These are phyloP conservation scores for Paramyrothecium roridum DNA, from an alignment of 2,329 filamentous ascomycete genomes.

Conservation along the genomic window DNA sequence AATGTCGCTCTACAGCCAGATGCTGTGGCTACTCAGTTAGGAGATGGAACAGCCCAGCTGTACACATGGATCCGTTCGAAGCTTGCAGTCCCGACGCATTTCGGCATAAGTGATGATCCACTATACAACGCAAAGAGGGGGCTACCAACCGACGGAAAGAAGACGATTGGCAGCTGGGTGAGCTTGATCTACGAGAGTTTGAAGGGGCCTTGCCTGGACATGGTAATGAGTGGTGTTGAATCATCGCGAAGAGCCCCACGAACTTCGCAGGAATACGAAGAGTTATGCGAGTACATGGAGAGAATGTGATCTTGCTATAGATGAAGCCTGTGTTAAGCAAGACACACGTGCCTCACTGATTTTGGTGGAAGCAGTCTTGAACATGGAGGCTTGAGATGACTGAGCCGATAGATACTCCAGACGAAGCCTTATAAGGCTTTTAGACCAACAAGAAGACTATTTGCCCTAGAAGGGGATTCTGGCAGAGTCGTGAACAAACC, in stretches of 20 bases:
- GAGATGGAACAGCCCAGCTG: constrained; percentile 23
- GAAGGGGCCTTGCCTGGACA: constrained; percentile 20
- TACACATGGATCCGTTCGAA: constrained; percentile 25
- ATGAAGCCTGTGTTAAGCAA: neutral
- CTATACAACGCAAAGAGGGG: constrained; percentile 18
- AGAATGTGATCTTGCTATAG: constrained; percentile 4
- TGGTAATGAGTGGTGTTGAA: constrained; percentile 20
- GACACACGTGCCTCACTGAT: neutral
- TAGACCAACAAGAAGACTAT: no score
- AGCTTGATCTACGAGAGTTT: constrained; percentile 27
- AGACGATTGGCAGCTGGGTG: constrained; percentile 28
- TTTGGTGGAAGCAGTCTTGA: no score
- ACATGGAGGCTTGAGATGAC: no score
- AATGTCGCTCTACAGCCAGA: constrained; percentile 14
- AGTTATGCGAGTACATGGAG: constrained; percentile 13
- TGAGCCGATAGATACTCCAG: no score
- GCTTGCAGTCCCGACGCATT: constrained; percentile 23
- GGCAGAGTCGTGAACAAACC: no score
- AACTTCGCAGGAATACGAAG: constrained; percentile 16
- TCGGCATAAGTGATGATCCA: constrained; percentile 26
- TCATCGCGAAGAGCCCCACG: constrained; percentile 11
- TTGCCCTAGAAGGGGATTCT: no score
- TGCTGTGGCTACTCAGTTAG: constrained; percentile 21
- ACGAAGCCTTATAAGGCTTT: no score
- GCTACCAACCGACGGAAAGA: constrained; percentile 17